These are phyloP conservation scores for Globisporangium ultimum DNA, from an alignment of 352 stramenopile genomes.

Conservation along the genomic window DNA sequence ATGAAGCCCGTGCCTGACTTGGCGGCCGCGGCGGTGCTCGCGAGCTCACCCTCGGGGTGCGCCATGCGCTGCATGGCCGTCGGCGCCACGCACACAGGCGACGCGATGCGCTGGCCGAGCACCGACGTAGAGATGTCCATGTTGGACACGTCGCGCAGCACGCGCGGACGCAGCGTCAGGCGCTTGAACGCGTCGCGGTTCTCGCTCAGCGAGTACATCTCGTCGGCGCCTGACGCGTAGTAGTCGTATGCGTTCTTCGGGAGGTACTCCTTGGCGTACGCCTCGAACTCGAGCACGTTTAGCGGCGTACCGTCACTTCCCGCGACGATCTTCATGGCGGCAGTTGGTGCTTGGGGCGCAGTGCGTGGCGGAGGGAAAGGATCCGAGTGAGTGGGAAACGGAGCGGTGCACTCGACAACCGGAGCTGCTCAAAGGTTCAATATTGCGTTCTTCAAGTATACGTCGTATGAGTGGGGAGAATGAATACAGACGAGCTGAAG, in stretches of 20 bases:
- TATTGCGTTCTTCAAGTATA: conserved; percentile 12
- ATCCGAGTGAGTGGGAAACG: neutral
- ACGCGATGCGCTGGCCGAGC: conserved; percentile 86
- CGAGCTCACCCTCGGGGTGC: conserved; percentile 92
- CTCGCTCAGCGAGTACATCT: conserved; percentile 83
- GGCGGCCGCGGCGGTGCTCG: conserved; percentile 72
- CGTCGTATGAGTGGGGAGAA: neutral
- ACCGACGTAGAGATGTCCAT: conserved; percentile 91
- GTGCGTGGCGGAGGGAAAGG: neutral
- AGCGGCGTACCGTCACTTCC: conserved; percentile 73
- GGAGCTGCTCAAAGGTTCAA: conserved; percentile 1
- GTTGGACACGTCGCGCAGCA: conserved; percentile 92
- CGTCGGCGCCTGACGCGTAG: conserved; percentile 91
- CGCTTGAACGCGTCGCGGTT: conserved; percentile 90
- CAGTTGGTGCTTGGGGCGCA: neutral
- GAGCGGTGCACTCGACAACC: neutral
- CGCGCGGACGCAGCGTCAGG: conserved; percentile 92
- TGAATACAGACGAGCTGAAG: neutral
- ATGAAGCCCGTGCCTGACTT: conserved; percentile 90
- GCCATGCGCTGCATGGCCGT: conserved; percentile 94
- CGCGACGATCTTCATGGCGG: conserved; percentile 55
- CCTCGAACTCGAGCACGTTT: conserved; percentile 90
- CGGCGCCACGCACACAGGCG: conserved; percentile 92
- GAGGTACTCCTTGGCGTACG: conserved; percentile 84
- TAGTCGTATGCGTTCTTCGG: conserved; percentile 92